Percentiles rank a stretch among this genome's conserved stretches.
These are phyloP conservation scores for Wallemia ichthyophaga DNA, from an alignment of 1,284 basidiomycete species.

Conservation along the genomic window DNA sequence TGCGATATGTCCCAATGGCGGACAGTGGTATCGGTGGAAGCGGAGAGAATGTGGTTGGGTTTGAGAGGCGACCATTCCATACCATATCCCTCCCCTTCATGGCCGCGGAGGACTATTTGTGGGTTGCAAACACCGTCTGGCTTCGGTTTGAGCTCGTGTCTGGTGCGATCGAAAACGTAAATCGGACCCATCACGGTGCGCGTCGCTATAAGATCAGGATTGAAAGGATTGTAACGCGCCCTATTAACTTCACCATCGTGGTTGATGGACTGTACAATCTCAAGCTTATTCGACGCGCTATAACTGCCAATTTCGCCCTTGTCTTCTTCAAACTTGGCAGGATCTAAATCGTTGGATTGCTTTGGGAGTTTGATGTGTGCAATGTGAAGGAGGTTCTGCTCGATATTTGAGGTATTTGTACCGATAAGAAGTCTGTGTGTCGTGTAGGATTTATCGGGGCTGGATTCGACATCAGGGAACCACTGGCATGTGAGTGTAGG, in stretches of 20 bases:
- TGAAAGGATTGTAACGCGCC: slow-evolving; percentile 96
- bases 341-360: slow-evolving; percentile 39
- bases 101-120: slow-evolving; percentile 66
- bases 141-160: slow-evolving; percentile 77
- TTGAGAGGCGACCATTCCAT: slow-evolving; percentile 67
- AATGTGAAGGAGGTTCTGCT: slow-evolving; percentile 86
- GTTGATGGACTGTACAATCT: slow-evolving; percentile 79
- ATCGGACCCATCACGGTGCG: slow-evolving; percentile 74
- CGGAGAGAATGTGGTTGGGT: slow-evolving; percentile 58
- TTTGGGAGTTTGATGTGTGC: slow-evolving; percentile 80
- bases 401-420: slow-evolving; percentile 86
- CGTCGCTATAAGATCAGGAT: slow-evolving; percentile 84
- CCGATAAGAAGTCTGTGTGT: slow-evolving; percentile 79
- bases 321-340: slow-evolving; percentile 67
- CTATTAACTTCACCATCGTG: slow-evolving; percentile 90
- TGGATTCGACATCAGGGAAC: slow-evolving; percentile 91
- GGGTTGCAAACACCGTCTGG: slow-evolving; percentile 56
- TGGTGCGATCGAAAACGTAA: slow-evolving; percentile 81
- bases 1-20: slow-evolving; percentile 87
- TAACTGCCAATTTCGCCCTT: slow-evolving; percentile 69
- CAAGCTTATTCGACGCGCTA: slow-evolving; percentile 52
- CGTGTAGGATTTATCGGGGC: slow-evolving; percentile 65
- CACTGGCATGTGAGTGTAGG: slow-evolving; percentile 93
- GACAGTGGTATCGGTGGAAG: slow-evolving; percentile 83
- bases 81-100: slow-evolving; percentile 80